These are phyloP conservation scores for Chytriomyces sp. DNA, from an alignment of 192 early-diverging fungal species.

Conservation along the genomic window DNA sequence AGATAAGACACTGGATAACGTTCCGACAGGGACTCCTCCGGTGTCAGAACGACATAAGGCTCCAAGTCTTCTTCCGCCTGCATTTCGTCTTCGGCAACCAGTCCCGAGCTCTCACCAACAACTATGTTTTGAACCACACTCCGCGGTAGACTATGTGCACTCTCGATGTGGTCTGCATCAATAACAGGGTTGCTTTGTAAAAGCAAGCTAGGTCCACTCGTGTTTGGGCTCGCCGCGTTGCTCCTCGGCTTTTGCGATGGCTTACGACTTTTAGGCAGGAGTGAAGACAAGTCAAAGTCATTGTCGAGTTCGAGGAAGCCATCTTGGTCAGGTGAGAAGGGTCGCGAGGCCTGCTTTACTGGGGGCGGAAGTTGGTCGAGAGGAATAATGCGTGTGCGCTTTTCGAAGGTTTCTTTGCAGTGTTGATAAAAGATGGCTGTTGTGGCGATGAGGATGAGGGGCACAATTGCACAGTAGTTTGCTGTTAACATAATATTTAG, in stretches of 20 bases:
- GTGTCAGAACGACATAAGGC: conserved; percentile 36
- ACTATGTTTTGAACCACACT: no score
- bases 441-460: conserved; percentile 31
- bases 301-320: neutral
- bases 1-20: conserved; percentile 38
- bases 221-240: neutral
- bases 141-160: no score
- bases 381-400: conserved; percentile 22
- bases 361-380: conserved; percentile 11
- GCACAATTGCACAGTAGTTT: conserved; percentile 20
- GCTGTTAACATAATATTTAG: conserved; percentile 9
- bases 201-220: neutral
- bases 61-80: neutral
- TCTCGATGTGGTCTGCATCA: neutral
- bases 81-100: neutral
- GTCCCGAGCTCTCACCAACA: no score
- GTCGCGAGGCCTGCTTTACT: neutral
- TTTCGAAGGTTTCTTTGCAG: conserved; percentile 41
- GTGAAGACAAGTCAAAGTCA: neutral
- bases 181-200: neutral
- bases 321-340: neutral
- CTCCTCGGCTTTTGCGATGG: neutral
- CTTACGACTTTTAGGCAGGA: neutral
- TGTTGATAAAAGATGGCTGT: conserved; percentile 44
- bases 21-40: conserved; percentile 38